Base-by-base conservation (phyloP, 176 grass and related monocot species). In the Juncus inflexus region DNA sequence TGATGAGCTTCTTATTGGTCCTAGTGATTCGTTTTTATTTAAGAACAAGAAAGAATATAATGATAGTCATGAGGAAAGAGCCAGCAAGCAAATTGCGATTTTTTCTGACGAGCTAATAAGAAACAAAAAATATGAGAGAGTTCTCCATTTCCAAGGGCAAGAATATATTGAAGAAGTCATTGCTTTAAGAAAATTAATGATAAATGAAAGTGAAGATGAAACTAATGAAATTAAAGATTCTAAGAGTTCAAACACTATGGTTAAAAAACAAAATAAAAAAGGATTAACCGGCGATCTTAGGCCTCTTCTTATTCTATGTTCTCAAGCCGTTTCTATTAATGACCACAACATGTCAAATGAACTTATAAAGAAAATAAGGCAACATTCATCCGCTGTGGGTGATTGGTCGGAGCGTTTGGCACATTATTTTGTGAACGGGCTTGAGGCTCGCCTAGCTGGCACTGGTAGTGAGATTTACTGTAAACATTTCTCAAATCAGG, bases 381-480 rank as follows among this genome's bases (percentile, higher is more conserved):
- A 73, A 10, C 78, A 84, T 5, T 67, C 80, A 14, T 78, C 62
- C 2, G 65, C 78, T 10, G 19, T 65, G 9, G 84, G 88, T 72
- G 74, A 91, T 78, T 60, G 51, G 15, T 73, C 61, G 40, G 77
- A 87, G 52, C 83, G 84, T 50, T 58, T 87, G 58, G 88, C 84
- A 49, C 35, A 78, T 69, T 81, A 80, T 41, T 78, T 91, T 15
- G 88, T 65, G 4, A 60, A 87, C 51, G 74, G 50, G 54, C 80
- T 91, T 3, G 74, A 91, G 71, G 89, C 84, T n/a, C 84, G 78
- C 16, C 76, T 91, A 74, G 53, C 12, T 45, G 89, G 89, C 61
- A 79, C 43, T 1, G 78, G 78, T 37, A 77, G 47, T 40, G 78
- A 79, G n/a, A 56, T 87, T 6, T 84, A 91, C 40, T 38, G 55